A percentile compares a stretch with the other conserved stretches of the same genome.
These are phyloP conservation scores for Fusarium sp. DNA, from an alignment of 2,329 filamentous ascomycete species.

Conservation along the genomic window DNA sequence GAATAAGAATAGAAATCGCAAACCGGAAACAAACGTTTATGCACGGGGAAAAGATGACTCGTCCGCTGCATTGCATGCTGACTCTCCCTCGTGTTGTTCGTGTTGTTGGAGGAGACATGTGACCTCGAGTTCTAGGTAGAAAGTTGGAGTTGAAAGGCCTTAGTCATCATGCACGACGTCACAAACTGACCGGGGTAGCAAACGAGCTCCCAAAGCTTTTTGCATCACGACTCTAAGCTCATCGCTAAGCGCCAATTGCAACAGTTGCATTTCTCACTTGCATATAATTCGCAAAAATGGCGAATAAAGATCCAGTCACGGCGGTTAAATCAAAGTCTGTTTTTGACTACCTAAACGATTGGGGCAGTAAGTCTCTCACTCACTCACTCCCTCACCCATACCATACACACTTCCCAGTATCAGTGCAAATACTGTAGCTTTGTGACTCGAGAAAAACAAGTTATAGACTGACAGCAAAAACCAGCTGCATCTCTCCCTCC, in stretches of 20 bases:
- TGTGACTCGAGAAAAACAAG: not conserved
- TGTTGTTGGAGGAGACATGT: slow-evolving; percentile 2
- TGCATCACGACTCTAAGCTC: slow-evolving; percentile 20
- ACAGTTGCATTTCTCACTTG: slow-evolving; percentile 15
- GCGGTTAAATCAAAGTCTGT: slow-evolving; percentile 44
- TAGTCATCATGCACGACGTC: slow-evolving; percentile 37
- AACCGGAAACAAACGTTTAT: not conserved
- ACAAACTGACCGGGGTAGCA: slow-evolving; percentile 20
- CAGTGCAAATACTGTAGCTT: not conserved
- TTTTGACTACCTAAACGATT: slow-evolving; percentile 52
- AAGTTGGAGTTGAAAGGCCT: not conserved
- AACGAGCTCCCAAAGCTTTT: slow-evolving; percentile 25
- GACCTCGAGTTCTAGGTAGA: slow-evolving; percentile 5
- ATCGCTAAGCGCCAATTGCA: slow-evolving; percentile 18
- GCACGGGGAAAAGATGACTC: not conserved
- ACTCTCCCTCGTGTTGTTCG: not conserved
- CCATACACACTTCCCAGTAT: not conserved
- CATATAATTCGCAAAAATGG: slow-evolving; percentile 40
- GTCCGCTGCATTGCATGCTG: not conserved
- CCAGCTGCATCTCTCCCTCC: slow-evolving; percentile 64
- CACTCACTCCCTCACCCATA: not conserved
- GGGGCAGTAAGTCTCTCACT: slow-evolving; percentile 58
- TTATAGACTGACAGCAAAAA: slow-evolving; percentile 6
- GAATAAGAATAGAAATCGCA: not conserved
- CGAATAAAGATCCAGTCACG: slow-evolving; percentile 29